Evolutionary conservation across 1,284 basidiomycete species (phyloP).

Genomic region (Rhodotorula sp.): DNA sequence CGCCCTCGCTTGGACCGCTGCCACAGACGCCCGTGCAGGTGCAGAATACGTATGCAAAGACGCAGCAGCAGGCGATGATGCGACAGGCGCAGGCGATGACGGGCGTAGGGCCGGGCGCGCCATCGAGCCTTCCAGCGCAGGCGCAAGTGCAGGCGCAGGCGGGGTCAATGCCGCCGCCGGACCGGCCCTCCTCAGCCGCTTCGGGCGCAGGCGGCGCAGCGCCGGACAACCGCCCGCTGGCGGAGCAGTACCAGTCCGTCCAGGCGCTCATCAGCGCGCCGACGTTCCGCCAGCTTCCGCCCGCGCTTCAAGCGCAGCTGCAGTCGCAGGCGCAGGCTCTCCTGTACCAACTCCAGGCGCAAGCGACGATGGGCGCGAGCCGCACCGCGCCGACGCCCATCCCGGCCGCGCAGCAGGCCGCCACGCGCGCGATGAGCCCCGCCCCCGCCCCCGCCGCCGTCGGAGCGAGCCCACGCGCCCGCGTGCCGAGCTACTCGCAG

Average conservation of each 20-base stretch:
- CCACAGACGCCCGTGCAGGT: no score
- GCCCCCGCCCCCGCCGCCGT: background rate
- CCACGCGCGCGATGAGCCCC: constrained; percentile 3
- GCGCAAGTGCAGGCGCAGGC: constrained; percentile 1
- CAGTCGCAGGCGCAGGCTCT: constrained; percentile 26
- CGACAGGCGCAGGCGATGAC: background rate
- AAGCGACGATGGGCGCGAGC: constrained; percentile 10
- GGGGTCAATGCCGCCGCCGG: background rate
- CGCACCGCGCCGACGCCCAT: background rate
- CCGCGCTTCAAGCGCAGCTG: constrained; percentile 26
- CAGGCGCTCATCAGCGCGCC: constrained; percentile 34
- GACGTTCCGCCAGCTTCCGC: constrained; percentile 30
- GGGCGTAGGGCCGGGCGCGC: background rate
- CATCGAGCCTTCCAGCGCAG: constrained; percentile 13
- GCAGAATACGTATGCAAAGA: constrained; percentile 7
- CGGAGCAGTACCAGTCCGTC: constrained; percentile 28
- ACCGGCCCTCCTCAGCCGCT: background rate
- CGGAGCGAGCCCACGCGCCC: background rate
- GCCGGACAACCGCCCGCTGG: constrained; percentile 4
- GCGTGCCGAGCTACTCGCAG: constrained; percentile 16
- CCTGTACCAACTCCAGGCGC: constrained; percentile 34
- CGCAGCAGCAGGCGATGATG: constrained; percentile 30
- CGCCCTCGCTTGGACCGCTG: background rate
- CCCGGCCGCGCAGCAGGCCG: background rate
- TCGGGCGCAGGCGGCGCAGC: background rate